Evolutionary conservation across 2,329 filamentous ascomycete species (phyloP).

Genomic region (Colletotrichum graminicola): DNA sequence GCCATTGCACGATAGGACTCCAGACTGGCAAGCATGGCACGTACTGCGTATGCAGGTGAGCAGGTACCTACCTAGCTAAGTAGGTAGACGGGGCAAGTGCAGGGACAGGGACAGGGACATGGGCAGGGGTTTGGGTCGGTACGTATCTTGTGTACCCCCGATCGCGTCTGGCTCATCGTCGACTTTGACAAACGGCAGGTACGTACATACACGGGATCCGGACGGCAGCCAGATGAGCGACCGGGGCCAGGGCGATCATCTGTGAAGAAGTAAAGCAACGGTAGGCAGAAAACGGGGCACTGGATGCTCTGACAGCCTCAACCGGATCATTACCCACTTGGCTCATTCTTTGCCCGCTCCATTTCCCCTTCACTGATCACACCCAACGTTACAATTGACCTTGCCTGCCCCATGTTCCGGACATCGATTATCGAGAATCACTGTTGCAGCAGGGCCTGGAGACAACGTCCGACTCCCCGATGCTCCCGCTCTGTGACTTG

Average conservation of each 20-base stretch:
- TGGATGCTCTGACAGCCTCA: constrained; percentile 15
- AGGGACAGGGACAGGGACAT: background rate
- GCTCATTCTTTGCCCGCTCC: background rate
- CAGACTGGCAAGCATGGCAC: no score
- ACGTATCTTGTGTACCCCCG: background rate
- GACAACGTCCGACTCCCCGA: background rate
- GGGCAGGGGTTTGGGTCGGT: no score
- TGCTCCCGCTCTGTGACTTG: background rate
- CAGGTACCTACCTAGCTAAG: no score
- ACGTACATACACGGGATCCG: background rate
- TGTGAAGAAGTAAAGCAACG: background rate
- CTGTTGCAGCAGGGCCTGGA: background rate
- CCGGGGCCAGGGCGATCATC: constrained; percentile 8
- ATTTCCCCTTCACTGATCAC: background rate
- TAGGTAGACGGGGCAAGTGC: no score
- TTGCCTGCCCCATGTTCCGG: background rate
- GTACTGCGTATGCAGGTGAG: no score
- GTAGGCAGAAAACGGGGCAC: constrained; percentile 23
- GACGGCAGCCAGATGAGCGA: constrained; percentile 23
- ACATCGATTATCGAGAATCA: constrained; percentile 1
- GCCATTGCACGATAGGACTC: no score
- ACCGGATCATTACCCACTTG: constrained; percentile 26
- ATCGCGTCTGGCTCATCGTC: background rate
- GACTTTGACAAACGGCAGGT: background rate
- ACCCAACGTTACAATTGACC: background rate